phyloP scores from a whole-genome alignment of 2,329 filamentous ascomycete species.

The Aspergillus glaucus region DNA sequence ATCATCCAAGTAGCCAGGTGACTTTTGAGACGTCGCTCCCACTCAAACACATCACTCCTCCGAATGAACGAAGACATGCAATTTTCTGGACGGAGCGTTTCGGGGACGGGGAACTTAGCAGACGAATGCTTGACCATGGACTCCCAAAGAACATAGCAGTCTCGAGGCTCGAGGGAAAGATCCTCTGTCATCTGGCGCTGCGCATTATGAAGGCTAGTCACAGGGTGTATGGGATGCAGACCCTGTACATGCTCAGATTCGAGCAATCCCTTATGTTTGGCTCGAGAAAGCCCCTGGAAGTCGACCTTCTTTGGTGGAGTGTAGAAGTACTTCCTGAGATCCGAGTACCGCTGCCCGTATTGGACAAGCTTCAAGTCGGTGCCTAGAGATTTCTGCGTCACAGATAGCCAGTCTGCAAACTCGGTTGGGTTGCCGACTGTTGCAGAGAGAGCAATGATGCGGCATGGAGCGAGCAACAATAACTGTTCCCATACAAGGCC shows the following conservation, averaged over 20 bases:
- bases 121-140: conserved; percentile 56
- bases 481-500: conserved; percentile 75
- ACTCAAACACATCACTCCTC: conserved; percentile 61
- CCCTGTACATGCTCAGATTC: conserved; percentile 45
- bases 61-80: conserved; percentile 50
- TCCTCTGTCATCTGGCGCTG: conserved; percentile 61
- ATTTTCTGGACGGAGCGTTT: conserved; percentile 21
- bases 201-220: conserved; percentile 56
- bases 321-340: conserved; percentile 70
- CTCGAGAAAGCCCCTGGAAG: conserved; percentile 48
- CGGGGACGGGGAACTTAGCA: conserved; percentile 41
- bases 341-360: conserved; percentile 65
- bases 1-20: conserved; percentile 57
- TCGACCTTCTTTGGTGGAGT: conserved; percentile 42
- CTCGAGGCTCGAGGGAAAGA: conserved; percentile 62
- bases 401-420: conserved; percentile 62
- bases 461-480: conserved; percentile 65
- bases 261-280: conserved; percentile 20
- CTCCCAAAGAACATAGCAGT: conserved; percentile 62
- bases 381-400: conserved; percentile 58
- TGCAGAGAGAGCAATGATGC: conserved; percentile 71
- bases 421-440: conserved; percentile 70
- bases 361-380: conserved; percentile 61
- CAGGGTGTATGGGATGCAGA: conserved; percentile 60
- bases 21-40: conserved; percentile 58